A percentile compares a stretch with the other conserved stretches of the same genome.
phyloP scores from a whole-genome alignment of 768 basidiomycete genomes.

The Filobasidium wieringae region DNA sequence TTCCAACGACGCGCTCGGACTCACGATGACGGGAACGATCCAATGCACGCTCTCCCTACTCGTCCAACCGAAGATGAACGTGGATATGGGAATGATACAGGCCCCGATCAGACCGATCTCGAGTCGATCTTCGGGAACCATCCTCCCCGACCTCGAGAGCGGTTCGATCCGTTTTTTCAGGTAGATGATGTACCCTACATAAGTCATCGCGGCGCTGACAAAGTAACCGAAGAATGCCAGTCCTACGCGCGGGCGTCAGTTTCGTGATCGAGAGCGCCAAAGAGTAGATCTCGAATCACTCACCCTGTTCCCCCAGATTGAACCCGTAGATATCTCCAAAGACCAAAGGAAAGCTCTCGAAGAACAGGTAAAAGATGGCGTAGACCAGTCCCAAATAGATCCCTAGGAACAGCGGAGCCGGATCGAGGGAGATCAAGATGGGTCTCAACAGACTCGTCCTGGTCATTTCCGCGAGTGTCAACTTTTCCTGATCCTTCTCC shows the following conservation, averaged over 20 bases:
- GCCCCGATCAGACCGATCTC: conserved; percentile 2
- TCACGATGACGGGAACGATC: conserved; percentile 17
- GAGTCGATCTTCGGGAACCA: conserved; percentile 8
- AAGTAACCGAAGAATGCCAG: conserved; percentile 8
- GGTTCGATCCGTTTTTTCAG: conserved; percentile 7
- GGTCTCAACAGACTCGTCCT: conserved; percentile 27
- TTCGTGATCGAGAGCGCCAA: too few species aligned
- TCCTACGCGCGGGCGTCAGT: not conserved
- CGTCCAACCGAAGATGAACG: conserved; percentile 15
- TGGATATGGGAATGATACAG: conserved; percentile 11
- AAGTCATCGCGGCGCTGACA: conserved; percentile 13
- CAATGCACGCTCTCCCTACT: conserved; percentile 12
- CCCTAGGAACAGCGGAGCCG: conserved; percentile 14
- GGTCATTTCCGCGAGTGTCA: conserved; percentile 18
- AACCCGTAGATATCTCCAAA: conserved; percentile 13
- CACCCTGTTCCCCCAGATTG: conserved; percentile 6
- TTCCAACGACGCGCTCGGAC: too few species aligned
- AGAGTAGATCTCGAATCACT: not conserved
- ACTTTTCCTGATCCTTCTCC: conserved; percentile 28
- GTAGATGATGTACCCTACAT: conserved; percentile 7
- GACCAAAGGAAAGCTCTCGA: conserved; percentile 14
- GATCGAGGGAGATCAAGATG: conserved; percentile 31
- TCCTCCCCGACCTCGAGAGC: not conserved
- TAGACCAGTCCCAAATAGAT: conserved; percentile 11
- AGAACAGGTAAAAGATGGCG: conserved; percentile 13